Evolutionary conservation across 176 grass and related monocot genomes (phyloP), one percentile per base, ranked within the genome.

Genomic region (Poa annua): DNA sequence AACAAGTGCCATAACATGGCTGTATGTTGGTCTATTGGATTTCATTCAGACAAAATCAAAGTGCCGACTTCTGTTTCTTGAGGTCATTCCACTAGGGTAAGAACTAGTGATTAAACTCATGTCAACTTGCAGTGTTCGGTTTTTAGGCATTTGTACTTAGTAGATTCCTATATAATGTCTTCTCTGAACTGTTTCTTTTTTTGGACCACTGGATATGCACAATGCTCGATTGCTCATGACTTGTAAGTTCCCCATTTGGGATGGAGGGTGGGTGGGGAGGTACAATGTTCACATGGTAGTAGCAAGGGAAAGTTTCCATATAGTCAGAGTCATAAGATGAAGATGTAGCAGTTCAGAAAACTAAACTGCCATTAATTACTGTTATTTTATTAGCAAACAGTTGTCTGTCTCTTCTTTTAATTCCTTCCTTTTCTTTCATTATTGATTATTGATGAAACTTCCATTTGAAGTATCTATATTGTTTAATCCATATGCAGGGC

Each of bases 1-100:
- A 10, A 98, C 96, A 74, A 98, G 93, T 92, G 91, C 93, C 82
- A 86, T 93, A 41, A 98, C 89, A 87, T 98, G 96, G 96, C 21
- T 93, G 15, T 98, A 95, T 85, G 71, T 95, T 80, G 89, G 93
- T 14, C 70, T 95, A 72, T 73, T 98, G 83, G 91, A 98, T 90
- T 90, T 95, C 29, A 83, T 93, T 88, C 71, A 74, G 76, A 89
- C 81, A 71, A 92, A 84, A 80, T 88, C 89, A 6, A 91, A 85
- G 85, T 83, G 70, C 17, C 81, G 21, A 7, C 92, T 95, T 74
- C 47, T 95, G 25, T 88, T 93, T 77, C 55, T 95, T 54, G 92
- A 95, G 63, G 89, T 92, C 85, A 76, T 95, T 84, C 89, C 89
- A 24, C 20, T 93, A 60, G 91, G 96, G 92, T 98, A 93, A 83